Base-by-base conservation (phyloP, 345 rosid genomes). In the Diplotaxis tenuifolia region DNA sequence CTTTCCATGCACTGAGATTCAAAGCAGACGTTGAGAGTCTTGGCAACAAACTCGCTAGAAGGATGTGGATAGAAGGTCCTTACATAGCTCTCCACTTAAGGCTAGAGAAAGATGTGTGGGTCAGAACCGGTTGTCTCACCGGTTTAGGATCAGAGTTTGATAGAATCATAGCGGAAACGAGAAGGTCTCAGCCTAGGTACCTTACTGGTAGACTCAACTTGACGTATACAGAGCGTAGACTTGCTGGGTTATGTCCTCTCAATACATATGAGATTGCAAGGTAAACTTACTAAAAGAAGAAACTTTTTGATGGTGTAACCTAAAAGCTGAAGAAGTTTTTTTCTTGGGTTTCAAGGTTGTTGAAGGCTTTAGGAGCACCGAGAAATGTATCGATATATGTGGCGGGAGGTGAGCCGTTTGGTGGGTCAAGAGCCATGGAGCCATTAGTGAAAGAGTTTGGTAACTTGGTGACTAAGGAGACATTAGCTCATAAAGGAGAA, bases 41-140 rank as follows among this genome's bases (percentile, higher is more conserved):
- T 2, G 96, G 96, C 4, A 82, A 83, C 72, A 79, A 70, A 61
- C 82, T 90, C 0, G 88, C 96, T 6, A 85, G 82, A 58, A 88
- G 93, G 81, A 86, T 88, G 91, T 86, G 93, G 96, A 80, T 87
- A 1, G 96, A 87, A 79, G 93, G 96, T 67, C 93, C 93, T 10
- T 86, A 86, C 31, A 63, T 89, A 21, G 93, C 91, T 36, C 82
- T 89, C 20, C 91, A 89, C 79, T 83, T 87, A 59, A 84, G 91
- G 70, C 82, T 87, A 31, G 91, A 89, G 83, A 86, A 82, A 82
- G 96, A 89, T 66, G 90, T 89, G 3, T 89, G 93, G 96, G 85
- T 86, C 2, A 75, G 93, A 85, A 88, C 89, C 16, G 93, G 96
- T 61, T 89, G 96, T 36, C 87, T 83, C 25, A 83, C 91, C 5